A percentile compares a stretch with the other conserved stretches of the same genome.
Conservation (phyloP, 2,329 filamentous ascomycete genomes). For the Herpomyces periplanetae region DNA sequence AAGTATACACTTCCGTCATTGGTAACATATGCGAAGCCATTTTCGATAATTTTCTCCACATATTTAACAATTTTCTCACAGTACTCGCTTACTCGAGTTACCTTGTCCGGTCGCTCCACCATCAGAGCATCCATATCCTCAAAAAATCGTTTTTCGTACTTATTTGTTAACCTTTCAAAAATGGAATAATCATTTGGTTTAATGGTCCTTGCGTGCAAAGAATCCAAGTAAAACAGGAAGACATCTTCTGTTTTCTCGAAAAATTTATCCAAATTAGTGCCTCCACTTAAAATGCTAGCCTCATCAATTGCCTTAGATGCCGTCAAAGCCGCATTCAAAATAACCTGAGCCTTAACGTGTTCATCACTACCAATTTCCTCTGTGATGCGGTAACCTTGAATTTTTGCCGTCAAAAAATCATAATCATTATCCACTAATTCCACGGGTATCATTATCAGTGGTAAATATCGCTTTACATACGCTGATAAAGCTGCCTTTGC, state of each 20-base stretch:
- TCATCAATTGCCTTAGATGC: too few species aligned
- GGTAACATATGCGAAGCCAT: conserved; percentile 42
- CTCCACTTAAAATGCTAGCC: conserved; percentile 3
- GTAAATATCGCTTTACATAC: conserved; percentile 26
- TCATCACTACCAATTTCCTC: too few species aligned
- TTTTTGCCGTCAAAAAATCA: conserved; percentile 12
- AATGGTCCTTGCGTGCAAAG: conserved; percentile 15
- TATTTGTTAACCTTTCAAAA: conserved; percentile 48
- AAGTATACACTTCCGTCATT: conserved; percentile 67
- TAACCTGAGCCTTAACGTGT: too few species aligned
- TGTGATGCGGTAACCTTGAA: too few species aligned
- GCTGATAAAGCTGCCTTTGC: conserved; percentile 13
- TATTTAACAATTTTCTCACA: conserved; percentile 53
- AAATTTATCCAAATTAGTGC: conserved; percentile 10
- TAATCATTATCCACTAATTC: conserved; percentile 11
- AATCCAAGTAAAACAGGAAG: conserved; percentile 43
- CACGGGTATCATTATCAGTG: conserved; percentile 10
- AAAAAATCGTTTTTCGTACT: conserved; percentile 56
- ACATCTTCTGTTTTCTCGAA: conserved; percentile 20
- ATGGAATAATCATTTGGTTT: conserved; percentile 24
- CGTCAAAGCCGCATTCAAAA: too few species aligned
- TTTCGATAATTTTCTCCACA: conserved; percentile 39
- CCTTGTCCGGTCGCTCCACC: conserved; percentile 34
- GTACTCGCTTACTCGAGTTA: conserved; percentile 75
- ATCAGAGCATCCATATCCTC: conserved; percentile 61